Percentiles rank a stretch among this genome's conserved stretches.
Conservation (phyloP, 2,329 filamentous ascomycete species). For the Penicillium sp. region DNA sequence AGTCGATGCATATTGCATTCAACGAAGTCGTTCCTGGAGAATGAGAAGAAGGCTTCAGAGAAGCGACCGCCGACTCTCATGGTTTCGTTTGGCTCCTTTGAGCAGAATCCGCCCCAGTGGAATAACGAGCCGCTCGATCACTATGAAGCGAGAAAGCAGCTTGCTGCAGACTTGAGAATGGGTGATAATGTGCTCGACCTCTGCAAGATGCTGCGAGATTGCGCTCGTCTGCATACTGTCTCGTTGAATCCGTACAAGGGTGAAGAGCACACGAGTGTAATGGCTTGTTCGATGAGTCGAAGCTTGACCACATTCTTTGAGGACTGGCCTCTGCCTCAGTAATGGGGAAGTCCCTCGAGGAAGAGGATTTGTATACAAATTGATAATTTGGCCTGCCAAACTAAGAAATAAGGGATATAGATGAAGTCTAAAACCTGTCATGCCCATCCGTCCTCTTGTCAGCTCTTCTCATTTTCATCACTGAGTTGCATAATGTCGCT, state of each 20-base stretch:
- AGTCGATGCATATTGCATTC: constrained; percentile 39
- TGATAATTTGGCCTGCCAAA: too few relatives aligned
- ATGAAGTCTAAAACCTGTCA: too few relatives aligned
- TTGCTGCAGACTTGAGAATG: constrained; percentile 23
- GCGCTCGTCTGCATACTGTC: constrained; percentile 15
- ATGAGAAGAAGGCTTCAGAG: constrained; percentile 4
- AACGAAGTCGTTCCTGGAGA: constrained; percentile 28
- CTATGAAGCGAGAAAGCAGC: constrained; percentile 27
- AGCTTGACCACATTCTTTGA: constrained; percentile 23
- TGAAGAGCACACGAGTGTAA: constrained; percentile 34
- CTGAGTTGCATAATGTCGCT: too few relatives aligned
- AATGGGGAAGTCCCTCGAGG: too few relatives aligned
- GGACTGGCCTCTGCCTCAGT: too few relatives aligned
- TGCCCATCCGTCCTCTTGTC: too few relatives aligned
- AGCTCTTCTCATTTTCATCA: too few relatives aligned
- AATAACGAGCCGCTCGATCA: constrained; percentile 33
- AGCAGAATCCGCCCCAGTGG: constrained; percentile 24
- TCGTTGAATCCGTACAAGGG: constrained; percentile 22
- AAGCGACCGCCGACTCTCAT: too few relatives aligned
- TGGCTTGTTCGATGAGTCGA: constrained; percentile 22
- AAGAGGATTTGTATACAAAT: too few relatives aligned
- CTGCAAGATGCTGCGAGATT: neutral
- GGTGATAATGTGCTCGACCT: constrained; percentile 7
- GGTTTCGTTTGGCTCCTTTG: neutral
- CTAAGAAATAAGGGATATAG: too few relatives aligned